Evolutionary conservation across 2,329 filamentous ascomycete species (phyloP), one percentile per base, ranked within the genome.

Genomic region (Ascochyta fabae): DNA sequence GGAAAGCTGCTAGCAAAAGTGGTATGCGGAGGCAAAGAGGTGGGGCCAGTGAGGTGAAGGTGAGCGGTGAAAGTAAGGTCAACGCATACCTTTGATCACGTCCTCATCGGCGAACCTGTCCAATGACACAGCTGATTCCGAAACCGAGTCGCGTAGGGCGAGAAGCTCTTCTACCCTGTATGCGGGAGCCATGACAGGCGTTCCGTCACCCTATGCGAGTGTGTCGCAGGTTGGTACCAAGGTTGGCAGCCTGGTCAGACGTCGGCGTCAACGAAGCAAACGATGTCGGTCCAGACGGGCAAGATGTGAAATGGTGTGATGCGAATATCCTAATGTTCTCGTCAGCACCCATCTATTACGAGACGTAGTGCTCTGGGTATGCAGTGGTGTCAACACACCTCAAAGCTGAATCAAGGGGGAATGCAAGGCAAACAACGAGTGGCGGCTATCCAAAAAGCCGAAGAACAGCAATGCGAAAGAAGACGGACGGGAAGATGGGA

Each of bases 141-240:
- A 76, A 3, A 75, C 74, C 1, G 75, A 77, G 53, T 75, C 73
- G 40, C 76, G 66, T 33, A 78, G 65, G 40, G 75, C 75, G 33
- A 78, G 70, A 9, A 78, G 65, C 62, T 78, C 75, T 51, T 77
- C 75, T 9, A 76, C 74, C 51, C 73, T 77, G 64, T 77, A 78
- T 58, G 70, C 68, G 38, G 69, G 58, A 47, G 72, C 71, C 72
- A 75, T 74, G 36, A 43, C 48, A 29, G 53, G 24, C 44, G 45
- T 29, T 48, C 36, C 38, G 58, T 55, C 50, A 33, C 46, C 36
- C 46, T 42, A 10, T 27, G 35, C 10, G 29, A 16, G 46, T 23
- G 40, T 38, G 24, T 16, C 24, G 31, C 36, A 24, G 42, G 22
- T 31, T 31, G 19, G 8, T 33, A 27, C 36, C 19, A 19, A 19